Percentiles rank a stretch among this genome's conserved stretches.
These are phyloP conservation scores for Neocatenulostroma microsporum DNA, from an alignment of 2,329 filamentous ascomycete species.

Conservation along the genomic window DNA sequence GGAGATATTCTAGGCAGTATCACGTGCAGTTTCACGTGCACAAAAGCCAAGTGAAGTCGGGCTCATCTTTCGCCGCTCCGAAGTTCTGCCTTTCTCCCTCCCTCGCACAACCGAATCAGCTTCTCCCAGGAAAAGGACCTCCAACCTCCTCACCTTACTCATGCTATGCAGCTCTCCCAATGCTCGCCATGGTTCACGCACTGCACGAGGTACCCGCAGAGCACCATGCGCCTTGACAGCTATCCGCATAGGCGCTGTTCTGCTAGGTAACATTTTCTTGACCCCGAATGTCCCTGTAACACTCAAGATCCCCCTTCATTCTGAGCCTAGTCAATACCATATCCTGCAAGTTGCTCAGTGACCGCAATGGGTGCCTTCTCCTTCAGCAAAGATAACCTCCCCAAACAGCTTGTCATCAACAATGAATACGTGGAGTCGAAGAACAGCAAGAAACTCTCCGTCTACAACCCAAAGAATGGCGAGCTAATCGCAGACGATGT, in stretches of 20 bases:
- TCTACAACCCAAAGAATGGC: conserved; percentile 44
- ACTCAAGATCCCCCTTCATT: background rate
- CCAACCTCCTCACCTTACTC: background rate
- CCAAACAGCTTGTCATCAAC: conserved; percentile 33
- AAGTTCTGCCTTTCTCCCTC: background rate
- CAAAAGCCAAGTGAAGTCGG: no score
- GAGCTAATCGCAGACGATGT: conserved; percentile 44
- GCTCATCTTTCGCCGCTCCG: no score
- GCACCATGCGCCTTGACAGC: no score
- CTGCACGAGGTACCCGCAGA: no score
- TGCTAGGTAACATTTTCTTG: background rate
- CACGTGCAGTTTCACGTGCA: no score
- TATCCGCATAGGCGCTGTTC: no score
- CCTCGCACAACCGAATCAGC: background rate
- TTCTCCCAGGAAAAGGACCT: conserved; percentile 1
- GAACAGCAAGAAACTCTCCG: conserved; percentile 38
- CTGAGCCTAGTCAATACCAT: no score
- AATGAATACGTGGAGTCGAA: conserved; percentile 19
- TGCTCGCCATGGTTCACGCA: background rate
- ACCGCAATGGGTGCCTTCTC: conserved; percentile 8
- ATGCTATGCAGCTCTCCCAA: background rate
- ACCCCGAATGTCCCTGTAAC: background rate
- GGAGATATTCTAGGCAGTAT: no score
- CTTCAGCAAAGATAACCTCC: conserved; percentile 26
- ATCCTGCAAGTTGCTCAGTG: background rate